phyloP scores from a whole-genome alignment of 352 stramenopile genomes.

The Pythium pyrilobum region DNA sequence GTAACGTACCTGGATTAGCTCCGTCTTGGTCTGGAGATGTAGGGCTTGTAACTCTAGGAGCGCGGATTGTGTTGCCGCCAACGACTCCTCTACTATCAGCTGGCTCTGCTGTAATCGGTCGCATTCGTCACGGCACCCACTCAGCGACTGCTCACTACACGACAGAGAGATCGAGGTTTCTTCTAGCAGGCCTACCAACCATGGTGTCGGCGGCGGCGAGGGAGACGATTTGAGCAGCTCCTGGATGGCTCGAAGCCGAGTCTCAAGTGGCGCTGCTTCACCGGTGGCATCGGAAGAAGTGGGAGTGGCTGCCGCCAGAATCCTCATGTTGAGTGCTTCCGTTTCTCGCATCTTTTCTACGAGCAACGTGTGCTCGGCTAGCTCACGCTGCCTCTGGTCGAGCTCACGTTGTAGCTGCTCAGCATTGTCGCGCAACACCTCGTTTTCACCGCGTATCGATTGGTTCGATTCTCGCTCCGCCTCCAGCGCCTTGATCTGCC shows the following conservation, averaged over 20 bases:
- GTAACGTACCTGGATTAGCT: slow-evolving; percentile 4
- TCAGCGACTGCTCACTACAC: no score
- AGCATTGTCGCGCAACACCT: not conserved
- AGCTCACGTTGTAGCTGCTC: not conserved
- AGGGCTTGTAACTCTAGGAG: slow-evolving; percentile 4
- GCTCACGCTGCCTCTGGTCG: not conserved
- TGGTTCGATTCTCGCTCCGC: slow-evolving; percentile 6
- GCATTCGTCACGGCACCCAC: slow-evolving; percentile 12
- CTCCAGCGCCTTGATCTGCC: slow-evolving; percentile 19
- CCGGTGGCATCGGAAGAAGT: no score
- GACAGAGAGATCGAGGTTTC: no score
- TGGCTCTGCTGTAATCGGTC: slow-evolving; percentile 12
- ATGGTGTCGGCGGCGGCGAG: no score
- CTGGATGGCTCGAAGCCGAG: no score
- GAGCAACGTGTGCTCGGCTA: not conserved
- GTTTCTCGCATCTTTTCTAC: no score
- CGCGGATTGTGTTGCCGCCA: not conserved
- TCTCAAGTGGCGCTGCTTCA: no score
- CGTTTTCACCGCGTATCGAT: not conserved
- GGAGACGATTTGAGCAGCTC: no score
- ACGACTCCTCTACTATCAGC: not conserved
- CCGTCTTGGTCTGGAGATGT: slow-evolving; percentile 8
- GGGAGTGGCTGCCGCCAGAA: no score
- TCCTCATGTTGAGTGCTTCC: no score
- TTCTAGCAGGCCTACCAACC: no score